These are phyloP conservation scores for Kingdonia uniflora DNA, from an alignment of 164 flowering plant genomes.

Conservation along the genomic window DNA sequence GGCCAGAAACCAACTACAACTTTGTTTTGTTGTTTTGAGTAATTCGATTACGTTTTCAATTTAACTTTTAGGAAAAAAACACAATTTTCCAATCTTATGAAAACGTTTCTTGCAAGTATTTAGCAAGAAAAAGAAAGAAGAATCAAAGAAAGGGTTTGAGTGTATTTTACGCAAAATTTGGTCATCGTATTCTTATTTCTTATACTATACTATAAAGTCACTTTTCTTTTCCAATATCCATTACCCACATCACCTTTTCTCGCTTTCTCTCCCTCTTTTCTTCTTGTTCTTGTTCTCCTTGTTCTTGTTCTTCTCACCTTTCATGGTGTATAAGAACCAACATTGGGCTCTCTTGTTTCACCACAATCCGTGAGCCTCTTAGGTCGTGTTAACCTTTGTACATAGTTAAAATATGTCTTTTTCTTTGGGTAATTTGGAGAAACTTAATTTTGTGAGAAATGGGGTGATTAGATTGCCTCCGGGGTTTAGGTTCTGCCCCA, in stretches of 20 bases:
- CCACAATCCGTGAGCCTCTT: neutral
- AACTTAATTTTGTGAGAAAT: constrained; percentile 39
- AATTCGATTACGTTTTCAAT: too few species aligned
- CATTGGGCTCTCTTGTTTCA: constrained; percentile 3
- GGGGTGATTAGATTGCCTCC: constrained; percentile 62
- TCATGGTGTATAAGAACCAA: constrained; percentile 1
- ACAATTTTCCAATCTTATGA: too few species aligned
- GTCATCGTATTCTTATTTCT: constrained; percentile 21
- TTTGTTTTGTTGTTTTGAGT: too few species aligned
- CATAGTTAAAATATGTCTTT: neutral
- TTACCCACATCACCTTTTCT: constrained; percentile 6
- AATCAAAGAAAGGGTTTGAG: constrained; percentile 33
- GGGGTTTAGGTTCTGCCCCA: constrained; percentile 76
- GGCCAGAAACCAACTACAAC: too few species aligned
- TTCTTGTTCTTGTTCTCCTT: constrained; percentile 4
- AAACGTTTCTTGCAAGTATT: too few species aligned
- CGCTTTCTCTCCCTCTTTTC: neutral
- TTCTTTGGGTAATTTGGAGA: constrained; percentile 30
- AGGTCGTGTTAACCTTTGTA: neutral
- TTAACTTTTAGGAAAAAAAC: too few species aligned
- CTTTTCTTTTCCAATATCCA: constrained; percentile 18
- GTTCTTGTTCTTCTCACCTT: constrained; percentile 2
- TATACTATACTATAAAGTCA: constrained; percentile 34
- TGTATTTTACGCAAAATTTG: constrained; percentile 53
- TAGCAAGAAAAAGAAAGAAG: constrained; percentile 4